A percentile compares a stretch with the other conserved stretches of the same genome.
Evolutionary conservation across 2,329 filamentous ascomycete genomes (phyloP).

Genomic region (Polytolypa hystricis): DNA sequence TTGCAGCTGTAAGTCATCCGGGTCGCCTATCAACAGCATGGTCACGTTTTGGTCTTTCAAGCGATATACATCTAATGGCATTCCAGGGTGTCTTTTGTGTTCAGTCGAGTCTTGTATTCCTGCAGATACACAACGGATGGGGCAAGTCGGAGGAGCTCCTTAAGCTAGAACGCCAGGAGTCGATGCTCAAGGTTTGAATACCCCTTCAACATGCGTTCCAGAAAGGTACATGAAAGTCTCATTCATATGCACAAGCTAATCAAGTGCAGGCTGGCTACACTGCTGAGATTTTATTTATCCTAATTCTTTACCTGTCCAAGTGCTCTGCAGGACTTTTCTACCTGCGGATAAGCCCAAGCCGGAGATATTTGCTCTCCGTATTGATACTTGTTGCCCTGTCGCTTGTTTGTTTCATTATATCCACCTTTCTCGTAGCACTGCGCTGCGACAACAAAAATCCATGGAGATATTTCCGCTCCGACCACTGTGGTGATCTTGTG

Average conservation of each 20-base stretch:
- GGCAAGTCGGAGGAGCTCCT: constrained; percentile 25
- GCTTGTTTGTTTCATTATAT: constrained; percentile 23
- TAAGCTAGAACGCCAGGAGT: constrained; percentile 7
- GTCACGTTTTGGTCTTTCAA: constrained; percentile 10
- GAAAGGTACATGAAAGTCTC: not conserved
- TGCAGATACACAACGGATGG: constrained; percentile 29
- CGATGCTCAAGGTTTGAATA: constrained; percentile 27
- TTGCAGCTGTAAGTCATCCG: constrained; percentile 19
- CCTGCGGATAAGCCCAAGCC: constrained; percentile 27
- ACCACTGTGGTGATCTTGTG: not conserved
- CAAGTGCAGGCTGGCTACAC: constrained; percentile 24
- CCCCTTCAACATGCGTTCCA: not conserved
- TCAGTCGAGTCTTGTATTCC: constrained; percentile 29
- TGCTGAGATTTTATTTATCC: constrained; percentile 31
- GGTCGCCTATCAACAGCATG: not conserved
- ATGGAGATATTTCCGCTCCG: constrained; percentile 27
- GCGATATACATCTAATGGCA: constrained; percentile 4
- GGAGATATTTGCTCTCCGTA: constrained; percentile 20
- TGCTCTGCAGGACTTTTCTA: constrained; percentile 30
- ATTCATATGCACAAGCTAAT: not conserved
- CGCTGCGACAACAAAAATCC: constrained; percentile 26
- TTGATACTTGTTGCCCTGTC: constrained; percentile 20
- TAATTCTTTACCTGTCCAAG: constrained; percentile 33
- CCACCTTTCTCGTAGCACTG: constrained; percentile 27
- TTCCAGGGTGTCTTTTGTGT: constrained; percentile 23